Percentiles rank a stretch among this genome's conserved stretches.
Conservation (phyloP, 495 filamentous ascomycete genomes). For the Penicillium daleae region DNA sequence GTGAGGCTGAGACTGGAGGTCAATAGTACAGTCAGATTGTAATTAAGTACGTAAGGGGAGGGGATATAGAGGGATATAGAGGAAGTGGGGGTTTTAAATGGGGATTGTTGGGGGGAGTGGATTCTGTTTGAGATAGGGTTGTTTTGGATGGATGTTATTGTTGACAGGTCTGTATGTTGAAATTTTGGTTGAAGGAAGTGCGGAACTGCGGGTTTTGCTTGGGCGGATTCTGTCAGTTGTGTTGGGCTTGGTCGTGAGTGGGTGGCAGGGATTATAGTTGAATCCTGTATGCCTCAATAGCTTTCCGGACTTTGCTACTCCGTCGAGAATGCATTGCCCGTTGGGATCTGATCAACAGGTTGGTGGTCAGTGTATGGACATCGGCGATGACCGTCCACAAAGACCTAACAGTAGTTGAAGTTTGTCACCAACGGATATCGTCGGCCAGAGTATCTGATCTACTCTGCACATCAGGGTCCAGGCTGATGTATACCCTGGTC, state of each 20-base stretch:
- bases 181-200: too few relatives aligned
- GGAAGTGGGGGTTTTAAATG: background rate
- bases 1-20: background rate
- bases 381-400: slow-evolving; percentile 16
- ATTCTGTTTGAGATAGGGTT: background rate
- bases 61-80: background rate
- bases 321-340: background rate
- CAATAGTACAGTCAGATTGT: background rate
- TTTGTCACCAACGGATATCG: background rate
- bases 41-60: background rate
- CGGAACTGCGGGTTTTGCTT: background rate
- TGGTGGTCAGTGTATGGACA: background rate
- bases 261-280: background rate
- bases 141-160: too few relatives aligned
- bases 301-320: background rate
- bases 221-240: background rate
- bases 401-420: too few relatives aligned
- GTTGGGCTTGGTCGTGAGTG: background rate
- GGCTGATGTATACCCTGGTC: slow-evolving; percentile 9
- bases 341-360: background rate
- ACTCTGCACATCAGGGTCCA: slow-evolving; percentile 19
- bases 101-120: background rate
- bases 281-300: background rate
- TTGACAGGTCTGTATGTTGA: too few relatives aligned
- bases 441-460: slow-evolving; percentile 12